Base-by-base conservation (phyloP, 176 grass and related monocot species). In the Rhipidocladum racemiflorum region DNA sequence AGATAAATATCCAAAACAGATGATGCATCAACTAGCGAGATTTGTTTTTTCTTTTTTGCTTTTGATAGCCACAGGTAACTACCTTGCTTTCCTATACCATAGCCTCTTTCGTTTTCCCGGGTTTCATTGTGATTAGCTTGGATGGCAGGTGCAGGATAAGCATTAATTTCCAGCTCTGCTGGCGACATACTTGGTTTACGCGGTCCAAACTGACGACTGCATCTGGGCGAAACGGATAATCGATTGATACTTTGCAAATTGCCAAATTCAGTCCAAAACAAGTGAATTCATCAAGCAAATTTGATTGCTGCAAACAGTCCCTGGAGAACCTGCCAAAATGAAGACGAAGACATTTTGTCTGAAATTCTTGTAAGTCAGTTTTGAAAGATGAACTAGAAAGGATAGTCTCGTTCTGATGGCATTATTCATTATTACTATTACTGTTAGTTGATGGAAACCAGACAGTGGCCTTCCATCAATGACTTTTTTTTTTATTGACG, bases 1-100 rank as follows among this genome's bases (percentile, higher is more conserved):
- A 30, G 61, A 80, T 23, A 40, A 18, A 11, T 72, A 65, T 74
- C 43, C 20, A 49, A 65, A 83, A 83, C 45, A 42, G 16, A 43
- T 20, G 56, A 27, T 25, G 23, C 56, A 13, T 59, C 56, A 59
- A 27, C 23, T 12, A 59, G 25, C 56, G 23, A 59, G 4, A 59
- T 59, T 59, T 23, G 2, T 9, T n/a, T 54, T 9, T 21, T 21
- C 4, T 1, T 25, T 59, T 56, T 11, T 13, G n/a, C 23, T 59
- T 25, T 25, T 59, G 56, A 59, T 12, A 59, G 23, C 4, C 23
- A 59, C 56, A 25, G 56, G 10, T 59, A 21, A 59, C 56, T 25
- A 59, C 55, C 11, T 5, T 13, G 23, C 56, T 59, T 25, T 59
- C 23, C 4, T 13, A 0, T 12, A 25, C 4, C n/a, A 25, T 11